Evolutionary conservation across 1,284 basidiomycete species (phyloP).

Genomic region (Ustilago esculenta): DNA sequence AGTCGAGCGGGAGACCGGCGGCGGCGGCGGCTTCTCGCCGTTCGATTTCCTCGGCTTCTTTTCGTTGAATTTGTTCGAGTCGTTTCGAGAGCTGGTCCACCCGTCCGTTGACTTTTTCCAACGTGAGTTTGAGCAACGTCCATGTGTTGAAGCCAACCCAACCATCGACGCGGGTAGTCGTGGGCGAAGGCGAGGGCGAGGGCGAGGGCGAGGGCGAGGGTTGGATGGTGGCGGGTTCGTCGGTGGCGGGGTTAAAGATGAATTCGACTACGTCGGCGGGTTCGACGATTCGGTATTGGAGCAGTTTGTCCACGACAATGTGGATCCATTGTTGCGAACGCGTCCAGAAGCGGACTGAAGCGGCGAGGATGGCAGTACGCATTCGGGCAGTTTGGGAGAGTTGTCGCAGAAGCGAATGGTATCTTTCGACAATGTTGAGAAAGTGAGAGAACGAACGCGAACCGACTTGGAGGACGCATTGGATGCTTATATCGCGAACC

Average conservation of each 20-base stretch:
- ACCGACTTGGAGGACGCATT: slow-evolving; percentile 89
- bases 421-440: slow-evolving; percentile 93
- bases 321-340: slow-evolving; percentile 71
- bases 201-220: no score
- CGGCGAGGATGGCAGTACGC: slow-evolving; percentile 72
- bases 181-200: no score
- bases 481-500: slow-evolving; percentile 82
- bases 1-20: slow-evolving; percentile 28
- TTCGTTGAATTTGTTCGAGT: slow-evolving; percentile 44
- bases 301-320: slow-evolving; percentile 93
- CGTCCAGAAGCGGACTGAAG: slow-evolving; percentile 78
- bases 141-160: slow-evolving; percentile 63
- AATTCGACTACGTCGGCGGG: slow-evolving; percentile 88
- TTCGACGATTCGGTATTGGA: slow-evolving; percentile 98
- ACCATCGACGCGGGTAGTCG: no score
- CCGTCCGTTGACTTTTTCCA: slow-evolving; percentile 65
- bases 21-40: slow-evolving; percentile 45
- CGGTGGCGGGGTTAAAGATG: slow-evolving; percentile 73
- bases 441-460: slow-evolving; percentile 97
- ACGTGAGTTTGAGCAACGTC: slow-evolving; percentile 54
- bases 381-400: slow-evolving; percentile 73
- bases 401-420: slow-evolving; percentile 84
- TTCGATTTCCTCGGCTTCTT: slow-evolving; percentile 48
- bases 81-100: slow-evolving; percentile 61
- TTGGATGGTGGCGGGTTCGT: slow-evolving; percentile 14